Evolutionary conservation across 306 rosid species (phyloP), one percentile per base, ranked within the genome.

Genomic region (Cyclanthera cordifolia): DNA sequence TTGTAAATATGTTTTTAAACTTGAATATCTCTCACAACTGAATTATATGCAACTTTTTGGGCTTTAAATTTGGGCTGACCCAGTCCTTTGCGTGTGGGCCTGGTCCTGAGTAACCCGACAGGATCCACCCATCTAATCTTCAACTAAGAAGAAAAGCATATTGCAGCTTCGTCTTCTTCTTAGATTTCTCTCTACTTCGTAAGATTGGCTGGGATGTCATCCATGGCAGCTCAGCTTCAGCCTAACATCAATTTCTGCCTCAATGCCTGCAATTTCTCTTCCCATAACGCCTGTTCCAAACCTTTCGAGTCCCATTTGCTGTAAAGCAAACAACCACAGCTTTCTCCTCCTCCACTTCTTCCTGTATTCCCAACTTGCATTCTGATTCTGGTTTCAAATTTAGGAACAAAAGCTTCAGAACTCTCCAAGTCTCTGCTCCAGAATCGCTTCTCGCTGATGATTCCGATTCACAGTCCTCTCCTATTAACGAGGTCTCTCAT

Each of bases 401-500:
- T 8, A 48, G 52, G 20, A 49, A 30, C 69, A 60, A 17, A 23
- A 30, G 52, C 56, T 37, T 13, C 9, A 50, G 61, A 27, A 68
- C 59, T 56, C 5, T 6, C 74, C 24, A 71, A 28, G 24, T 74
- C 63, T 37, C 77, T n/a, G 71, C 41, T 57, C 3, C 77, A 39
- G 84, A 79, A 16, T 58, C 81, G 12, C 32, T 64, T 16, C 71
- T 53, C 5, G 76, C 54, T 47, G 73, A 55, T 21, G 55, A 75
- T 61, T 15, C 56, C 53, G 16, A 57, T 61, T 19, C 72, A 5
- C 73, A 71, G 46, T 54, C 74, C 30, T 48, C 75, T 72, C 79
- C 69, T 2, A 74, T 56, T 41, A 68, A 71, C 3, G 79, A 82
- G 88, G 89, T 71, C 14, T 78, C 41, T 24, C 27, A n/a, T n/a